Percentiles rank a stretch among this genome's conserved stretches.
These are phyloP conservation scores for Grifola frondosa DNA, from an alignment of 1,284 basidiomycete genomes.

Conservation along the genomic window DNA sequence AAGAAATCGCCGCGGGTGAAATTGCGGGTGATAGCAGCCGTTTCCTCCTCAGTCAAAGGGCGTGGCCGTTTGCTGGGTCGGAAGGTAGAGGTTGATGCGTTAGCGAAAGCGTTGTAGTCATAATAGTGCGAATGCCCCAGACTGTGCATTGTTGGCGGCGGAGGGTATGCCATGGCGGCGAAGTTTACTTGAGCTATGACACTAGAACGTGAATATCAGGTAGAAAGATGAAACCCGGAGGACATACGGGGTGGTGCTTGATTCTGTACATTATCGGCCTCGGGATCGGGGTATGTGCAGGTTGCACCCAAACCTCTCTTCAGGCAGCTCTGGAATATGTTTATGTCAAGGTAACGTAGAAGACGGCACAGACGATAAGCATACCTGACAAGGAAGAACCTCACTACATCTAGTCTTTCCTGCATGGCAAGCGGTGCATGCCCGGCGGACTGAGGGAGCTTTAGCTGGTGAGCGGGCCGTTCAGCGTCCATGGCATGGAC, in stretches of 20 bases:
- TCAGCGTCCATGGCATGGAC: constrained; percentile 16
- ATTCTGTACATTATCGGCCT: constrained; percentile 49
- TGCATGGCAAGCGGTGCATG: constrained; percentile 75
- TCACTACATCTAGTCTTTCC: constrained; percentile 80
- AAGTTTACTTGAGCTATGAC: constrained; percentile 18
- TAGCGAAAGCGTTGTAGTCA: constrained; percentile 59
- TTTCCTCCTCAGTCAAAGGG: constrained; percentile 74
- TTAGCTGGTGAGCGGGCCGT: constrained; percentile 49
- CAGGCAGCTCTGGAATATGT: constrained; percentile 68
- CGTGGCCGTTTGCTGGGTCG: constrained; percentile 73
- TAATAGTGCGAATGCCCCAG: constrained; percentile 70
- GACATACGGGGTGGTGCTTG: constrained; percentile 47
- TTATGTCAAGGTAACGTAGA: not conserved
- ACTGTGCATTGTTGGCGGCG: constrained; percentile 36
- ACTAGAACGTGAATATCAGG: not conserved
- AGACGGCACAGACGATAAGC: constrained; percentile 9
- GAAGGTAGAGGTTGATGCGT: constrained; percentile 66
- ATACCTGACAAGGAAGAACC: constrained; percentile 72
- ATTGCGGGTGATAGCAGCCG: constrained; percentile 76
- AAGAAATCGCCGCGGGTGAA: constrained; percentile 77
- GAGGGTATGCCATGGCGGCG: constrained; percentile 25
- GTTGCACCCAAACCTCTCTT: constrained; percentile 67
- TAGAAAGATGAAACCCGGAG: constrained; percentile 3
- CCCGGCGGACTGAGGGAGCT: constrained; percentile 72
- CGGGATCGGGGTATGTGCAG: constrained; percentile 77